Base-by-base conservation (phyloP, 73 alveolate genomes). In the Stentor coeruleus region DNA sequence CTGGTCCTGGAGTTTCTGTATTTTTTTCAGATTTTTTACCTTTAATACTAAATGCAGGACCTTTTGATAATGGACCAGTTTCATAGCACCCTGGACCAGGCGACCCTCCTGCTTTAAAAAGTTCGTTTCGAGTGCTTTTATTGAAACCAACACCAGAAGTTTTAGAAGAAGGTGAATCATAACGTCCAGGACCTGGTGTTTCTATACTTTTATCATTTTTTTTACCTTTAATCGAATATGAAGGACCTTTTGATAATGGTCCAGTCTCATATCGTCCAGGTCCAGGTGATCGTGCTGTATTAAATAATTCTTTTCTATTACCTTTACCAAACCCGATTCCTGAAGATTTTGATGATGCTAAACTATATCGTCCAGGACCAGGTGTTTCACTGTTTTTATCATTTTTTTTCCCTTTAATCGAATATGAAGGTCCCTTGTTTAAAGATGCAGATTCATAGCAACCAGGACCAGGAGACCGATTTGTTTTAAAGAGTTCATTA, bases 321-420 rank as follows among this genome's bases (percentile, higher is more conserved):
- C 79, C 39, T 66, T 20, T 20, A 11, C 79, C 79, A 33, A 66
- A 26, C 11, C 2, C 39, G 11, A 26, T 20, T 0, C 49, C 39
- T 66, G n/a, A 15, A 28, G 79, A 31, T 11, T 20, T 66, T 20
- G n/a, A 20, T 31, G 33, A 37, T 20, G 33, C 2, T 26, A 66
- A 66, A 66, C 15, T 15, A 66, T 66, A 66, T 66, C 49, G 1
- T 0, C 79, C 79, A 1, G 79, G 79, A 1, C 79, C 79, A 26
- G 79, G 79, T 28, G 39, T 33, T 1, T 49, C 28, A 49, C 20
- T 49, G 28, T 6, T 6, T 20, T 49, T 49, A 6, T 49, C 66
- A 49, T 11, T 6, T 49, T 49, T 49, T 49, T 49, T 49, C 6
- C 66, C 66, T 49, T 49, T 49, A 6, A 20, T 11, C 66, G 6